Evolutionary conservation across 768 basidiomycete species (phyloP).

Genomic region (Daedaleopsis sinensis): DNA sequence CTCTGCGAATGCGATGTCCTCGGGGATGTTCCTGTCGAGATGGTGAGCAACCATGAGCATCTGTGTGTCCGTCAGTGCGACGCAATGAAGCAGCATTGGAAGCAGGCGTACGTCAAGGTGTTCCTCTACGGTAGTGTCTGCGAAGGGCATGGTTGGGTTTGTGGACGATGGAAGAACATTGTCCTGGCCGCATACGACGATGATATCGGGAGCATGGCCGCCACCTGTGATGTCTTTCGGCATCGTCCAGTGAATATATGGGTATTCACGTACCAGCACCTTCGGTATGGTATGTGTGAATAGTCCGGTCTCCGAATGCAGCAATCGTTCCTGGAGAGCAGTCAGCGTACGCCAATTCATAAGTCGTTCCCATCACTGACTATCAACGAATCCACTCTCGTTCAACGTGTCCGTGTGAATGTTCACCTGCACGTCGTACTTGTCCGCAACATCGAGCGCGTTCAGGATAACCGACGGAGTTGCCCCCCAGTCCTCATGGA

Average conservation of each 20-base stretch:
- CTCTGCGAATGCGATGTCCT: conserved; percentile 95
- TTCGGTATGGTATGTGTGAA: conserved; percentile 97
- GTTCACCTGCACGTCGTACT: conserved; percentile 95
- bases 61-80: conserved; percentile 42
- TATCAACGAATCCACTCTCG: conserved; percentile 96
- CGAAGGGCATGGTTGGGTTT: conserved; percentile 93
- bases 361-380: conserved; percentile 42
- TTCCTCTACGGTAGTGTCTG: conserved; percentile 91
- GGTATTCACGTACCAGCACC: conserved; percentile 69
- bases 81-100: not conserved
- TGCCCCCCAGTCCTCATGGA: conserved; percentile 98
- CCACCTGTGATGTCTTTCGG: conserved; percentile 46
- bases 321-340: conserved; percentile 70
- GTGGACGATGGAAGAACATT: conserved; percentile 97
- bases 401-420: conserved; percentile 98
- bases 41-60: conserved; percentile 99
- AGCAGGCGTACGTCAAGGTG: conserved; percentile 81
- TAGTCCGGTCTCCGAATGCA: conserved; percentile 88
- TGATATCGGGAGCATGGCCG: conserved; percentile 97
- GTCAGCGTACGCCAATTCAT: conserved; percentile 9
- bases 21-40: conserved; percentile 85
- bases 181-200: conserved; percentile 89
- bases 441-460: conserved; percentile 82
- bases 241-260: not conserved
- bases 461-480: conserved; percentile 82